Evolutionary conservation across 257 asterid species (phyloP), one percentile per base, ranked within the genome.

Genomic region (Solanum pimpinellifolium): DNA sequence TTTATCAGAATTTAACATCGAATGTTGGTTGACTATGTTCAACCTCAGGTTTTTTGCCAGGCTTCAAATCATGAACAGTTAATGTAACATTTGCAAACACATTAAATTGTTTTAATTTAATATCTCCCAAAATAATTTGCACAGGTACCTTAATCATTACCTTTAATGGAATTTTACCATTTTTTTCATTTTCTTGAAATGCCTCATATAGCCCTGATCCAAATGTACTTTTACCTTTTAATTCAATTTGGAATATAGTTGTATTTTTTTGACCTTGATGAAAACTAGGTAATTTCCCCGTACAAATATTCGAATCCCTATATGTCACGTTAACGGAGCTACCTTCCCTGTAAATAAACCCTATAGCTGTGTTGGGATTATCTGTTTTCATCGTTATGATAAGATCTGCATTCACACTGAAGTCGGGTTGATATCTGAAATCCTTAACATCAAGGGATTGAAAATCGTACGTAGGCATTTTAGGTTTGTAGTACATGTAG

Each of bases 141-240:
- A 94, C 90, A 3, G 94, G 95, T 2, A 88, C 95, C 52, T 86
- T 84, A 13, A 91, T 88, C 88, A 46, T 65, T 76, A 94, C 95
- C 29, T 86, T 85, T 89, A 95, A 70, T 47, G 95, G 96, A 62
- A 95, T 87, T 89, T 41, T 87, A 1, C 87, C 92, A 2, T 39
- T 74, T 7, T 84, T 83, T 27, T 29, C 68, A 73, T 89, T 90
- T 0, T 91, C 92, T 10, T 52, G 21, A 41, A 88, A 85, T 1
- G 90, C 91, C 86, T 89, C 85, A 23, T 89, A 92, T 1, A 91
- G 72, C 3, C 89, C 92, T 29, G 90, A 86, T 3, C 94, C 95
- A 44, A 92, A 87, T 20, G 42, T 83, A 18, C 92, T 84, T 18
- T 85, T 88, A 33, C 97, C 96, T 9, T 27, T 84, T 91, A 95